phyloP scores from a whole-genome alignment of 2,329 filamentous ascomycete species.

The Pyrenochaeta sp. region DNA sequence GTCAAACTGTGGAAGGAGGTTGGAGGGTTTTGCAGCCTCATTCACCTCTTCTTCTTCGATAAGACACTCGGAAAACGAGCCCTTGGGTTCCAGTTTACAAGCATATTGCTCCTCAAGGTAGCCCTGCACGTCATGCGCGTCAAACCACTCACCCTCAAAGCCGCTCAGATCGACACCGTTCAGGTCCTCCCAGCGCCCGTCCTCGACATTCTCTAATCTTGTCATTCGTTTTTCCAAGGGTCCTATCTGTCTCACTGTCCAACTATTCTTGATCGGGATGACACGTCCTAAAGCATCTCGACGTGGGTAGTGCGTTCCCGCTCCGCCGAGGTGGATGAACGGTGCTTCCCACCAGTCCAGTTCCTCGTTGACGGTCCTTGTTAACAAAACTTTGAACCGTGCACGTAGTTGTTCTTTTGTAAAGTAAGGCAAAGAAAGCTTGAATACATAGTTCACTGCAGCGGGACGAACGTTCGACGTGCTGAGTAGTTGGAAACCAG shows the following conservation, averaged over 20 bases:
- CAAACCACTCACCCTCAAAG: constrained; percentile 79
- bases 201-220: constrained; percentile 19
- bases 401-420: constrained; percentile 50
- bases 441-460: constrained; percentile 65
- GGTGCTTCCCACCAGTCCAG: constrained; percentile 68
- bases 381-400: constrained; percentile 52
- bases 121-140: constrained; percentile 77
- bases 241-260: constrained; percentile 44
- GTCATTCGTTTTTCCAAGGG: constrained; percentile 42
- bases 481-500: constrained; percentile 67
- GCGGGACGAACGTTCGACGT: constrained; percentile 44
- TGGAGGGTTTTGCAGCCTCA: constrained; percentile 3
- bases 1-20: background rate
- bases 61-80: constrained; percentile 65
- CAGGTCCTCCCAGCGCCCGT: constrained; percentile 31
- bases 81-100: constrained; percentile 67
- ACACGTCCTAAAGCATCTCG: constrained; percentile 50
- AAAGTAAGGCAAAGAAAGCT: constrained; percentile 71
- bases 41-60: constrained; percentile 39
- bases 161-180: constrained; percentile 63
- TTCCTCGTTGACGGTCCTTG: constrained; percentile 53
- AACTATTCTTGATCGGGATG: constrained; percentile 39
- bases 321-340: constrained; percentile 71
- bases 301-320: constrained; percentile 70
- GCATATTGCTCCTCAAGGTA: constrained; percentile 71